Evolutionary conservation across 371 early-diverging fungal genomes (phyloP), one percentile per base, ranked within the genome.

Genomic region (Entomophthora muscae): DNA sequence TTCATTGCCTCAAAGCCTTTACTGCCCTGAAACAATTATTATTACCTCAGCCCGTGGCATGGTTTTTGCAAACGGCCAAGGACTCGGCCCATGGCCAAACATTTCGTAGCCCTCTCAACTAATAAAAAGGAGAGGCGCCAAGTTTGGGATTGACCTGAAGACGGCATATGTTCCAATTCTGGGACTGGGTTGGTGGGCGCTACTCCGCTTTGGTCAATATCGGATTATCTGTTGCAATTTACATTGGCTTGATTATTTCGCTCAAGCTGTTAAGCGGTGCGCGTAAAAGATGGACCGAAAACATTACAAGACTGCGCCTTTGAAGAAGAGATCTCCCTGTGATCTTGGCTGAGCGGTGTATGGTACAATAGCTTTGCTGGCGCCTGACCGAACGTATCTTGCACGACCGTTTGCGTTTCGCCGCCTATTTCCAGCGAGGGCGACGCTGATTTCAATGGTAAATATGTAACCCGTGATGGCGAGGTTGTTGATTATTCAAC

Each of bases 361-460:
- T 98, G 91, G 91, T 99, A 99, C 79, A 97, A 93, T 85, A 92
- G 97, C 84, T 94, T 93, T 72, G 90, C 80, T 68, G 89, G 87
- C 65, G 91, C 91, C 57, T 86, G 96, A 73, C 94, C 93, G 64
- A 89, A 93, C 94, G 98, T 29, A 98, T 98, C 75, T 98, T 98
- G 75, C 94, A 97, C 76, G 97, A 98, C 76, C 78, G 98, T 76
- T 86, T 86, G 70, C 84, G 95, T 57, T 95, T 98, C 77, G 81
- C 97, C 51, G 92, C 94, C 54, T 98, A 98, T 78, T 89, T 99
- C 82, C 98, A 99, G 77, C 97, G n/a, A 94, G 71, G 82, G 96
- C 66, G 98, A 99, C 73, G 98, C 98, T 99, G 99, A 99, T 76
- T 95, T 95, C 53, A 99, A 99, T 73, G 99, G 99, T 70, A 99